These are phyloP conservation scores for Lentinula detonsa DNA, from an alignment of 768 basidiomycete species.

Conservation along the genomic window DNA sequence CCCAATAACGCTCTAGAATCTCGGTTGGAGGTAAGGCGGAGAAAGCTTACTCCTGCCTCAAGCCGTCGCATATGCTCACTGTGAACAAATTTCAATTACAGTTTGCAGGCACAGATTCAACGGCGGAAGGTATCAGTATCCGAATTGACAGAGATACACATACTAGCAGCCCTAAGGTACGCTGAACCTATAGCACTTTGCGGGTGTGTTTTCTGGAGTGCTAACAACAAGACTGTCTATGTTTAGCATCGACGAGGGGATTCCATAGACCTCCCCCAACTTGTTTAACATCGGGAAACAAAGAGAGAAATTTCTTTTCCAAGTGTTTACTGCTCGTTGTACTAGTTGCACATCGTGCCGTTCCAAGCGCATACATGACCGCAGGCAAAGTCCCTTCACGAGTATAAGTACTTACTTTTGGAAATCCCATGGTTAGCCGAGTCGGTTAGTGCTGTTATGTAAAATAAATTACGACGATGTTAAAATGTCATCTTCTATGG, in stretches of 20 bases:
- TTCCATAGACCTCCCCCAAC: neutral
- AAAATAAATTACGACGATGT: too few relatives aligned
- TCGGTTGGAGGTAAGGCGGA: neutral
- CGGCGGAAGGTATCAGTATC: neutral
- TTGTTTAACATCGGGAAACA: neutral
- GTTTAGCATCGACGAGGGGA: neutral
- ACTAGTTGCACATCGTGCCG: too few relatives aligned
- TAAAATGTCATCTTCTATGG: too few relatives aligned
- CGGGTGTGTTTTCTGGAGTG: neutral
- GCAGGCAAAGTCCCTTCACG: too few relatives aligned
- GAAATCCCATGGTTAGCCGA: too few relatives aligned
- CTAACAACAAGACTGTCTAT: neutral
- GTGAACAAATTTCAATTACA: neutral
- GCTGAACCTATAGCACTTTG: neutral
- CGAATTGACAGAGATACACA: neutral
- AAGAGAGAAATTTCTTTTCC: too few relatives aligned
- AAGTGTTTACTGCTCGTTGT: too few relatives aligned
- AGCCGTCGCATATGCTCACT: too few relatives aligned
- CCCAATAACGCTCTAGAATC: neutral
- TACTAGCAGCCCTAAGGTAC: neutral
- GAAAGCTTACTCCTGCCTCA: neutral
- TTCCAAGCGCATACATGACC: too few relatives aligned
- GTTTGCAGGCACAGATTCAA: neutral
- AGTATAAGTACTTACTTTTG: too few relatives aligned
- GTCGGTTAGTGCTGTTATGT: too few relatives aligned